Evolutionary conservation across 2,329 filamentous ascomycete genomes (phyloP), one percentile per base, ranked within the genome.

Genomic region (Arthroderma sp.): DNA sequence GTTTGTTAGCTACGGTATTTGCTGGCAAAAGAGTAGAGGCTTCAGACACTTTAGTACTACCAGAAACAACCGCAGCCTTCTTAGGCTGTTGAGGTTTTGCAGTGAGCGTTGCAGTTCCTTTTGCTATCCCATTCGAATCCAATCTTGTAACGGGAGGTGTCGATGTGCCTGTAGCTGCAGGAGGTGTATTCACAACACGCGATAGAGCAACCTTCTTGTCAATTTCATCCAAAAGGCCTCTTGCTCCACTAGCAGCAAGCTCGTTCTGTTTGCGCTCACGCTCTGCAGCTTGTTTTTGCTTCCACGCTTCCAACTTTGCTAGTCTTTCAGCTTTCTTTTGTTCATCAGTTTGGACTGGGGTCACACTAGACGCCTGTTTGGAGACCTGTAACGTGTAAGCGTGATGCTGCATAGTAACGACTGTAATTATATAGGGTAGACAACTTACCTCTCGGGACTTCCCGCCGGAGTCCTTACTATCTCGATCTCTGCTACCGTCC

Each of bases 261-360:
- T 86, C 81, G 66, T 82, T 84, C 67, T 87, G 82, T 68, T 88
- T 88, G 61, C 80, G 81, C 64, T 85, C 85, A 64, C 85, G 85
- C 67, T 84, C 83, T 62, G 88, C 87, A 4, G 78, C 78, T 68
- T 89, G 85, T 73, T 91, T 91, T 72, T 89, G 87, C 74, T 95
- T 95, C 91, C 90, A 95, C 58, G 88, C 87, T 69, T 91, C 88
- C 28, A 95, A 74, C 68, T 88, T 91, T 28, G 88, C 88, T 44
- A 90, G 77, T 61, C 87, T 79, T 70, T 91, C 87, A 54, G 85
- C 86, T 70, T 91, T 88, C 67, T 87, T 89, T 54, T 89, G 84
- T 60, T 82, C 81, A 65, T 89, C 87, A 31, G 81, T 77, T 65
- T 83, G 83, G 47, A 76, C 72, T 56, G 77, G 68, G 57, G 78